phyloP scores from a whole-genome alignment of 2,329 filamentous ascomycete genomes.

The Fusarium buharicum region DNA sequence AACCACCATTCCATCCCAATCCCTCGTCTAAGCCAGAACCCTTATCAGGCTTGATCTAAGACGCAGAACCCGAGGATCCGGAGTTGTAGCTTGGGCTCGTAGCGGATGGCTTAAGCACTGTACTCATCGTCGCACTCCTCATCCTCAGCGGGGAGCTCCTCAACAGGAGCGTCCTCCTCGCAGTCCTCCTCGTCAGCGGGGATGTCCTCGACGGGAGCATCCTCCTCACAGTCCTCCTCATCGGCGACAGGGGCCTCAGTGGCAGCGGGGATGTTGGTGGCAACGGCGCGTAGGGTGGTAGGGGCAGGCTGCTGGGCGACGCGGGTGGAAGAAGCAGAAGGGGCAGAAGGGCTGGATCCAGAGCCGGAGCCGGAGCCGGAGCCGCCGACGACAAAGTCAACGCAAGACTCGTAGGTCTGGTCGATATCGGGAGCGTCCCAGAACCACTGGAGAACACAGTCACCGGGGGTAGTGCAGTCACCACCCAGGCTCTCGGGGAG shows the following conservation, averaged over 20 bases:
- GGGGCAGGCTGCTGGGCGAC: slow-evolving; percentile 12
- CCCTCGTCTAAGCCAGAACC: background rate
- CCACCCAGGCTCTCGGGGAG: slow-evolving; percentile 59
- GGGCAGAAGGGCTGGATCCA: slow-evolving; percentile 9
- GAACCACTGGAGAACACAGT: slow-evolving; percentile 69
- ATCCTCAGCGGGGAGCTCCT: slow-evolving; percentile 17
- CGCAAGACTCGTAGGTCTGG: slow-evolving; percentile 72
- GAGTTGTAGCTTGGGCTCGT: background rate
- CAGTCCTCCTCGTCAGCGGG: slow-evolving; percentile 16
- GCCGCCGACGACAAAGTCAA: slow-evolving; percentile 61
- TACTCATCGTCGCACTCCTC: slow-evolving; percentile 36
- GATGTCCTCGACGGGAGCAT: slow-evolving; percentile 3
- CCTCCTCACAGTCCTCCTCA: slow-evolving; percentile 35
- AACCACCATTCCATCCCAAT: background rate
- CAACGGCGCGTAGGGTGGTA: slow-evolving; percentile 20
- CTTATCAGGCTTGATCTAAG: background rate
- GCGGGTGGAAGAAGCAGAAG: slow-evolving; percentile 11
- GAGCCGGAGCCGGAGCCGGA: slow-evolving; percentile 12
- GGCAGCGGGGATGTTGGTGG: slow-evolving; percentile 15
- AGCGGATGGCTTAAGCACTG: slow-evolving; percentile 7
- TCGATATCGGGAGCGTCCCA: slow-evolving; percentile 66
- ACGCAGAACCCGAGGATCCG: slow-evolving; percentile 1
- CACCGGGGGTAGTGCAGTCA: slow-evolving; percentile 61
- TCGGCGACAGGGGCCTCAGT: slow-evolving; percentile 19
- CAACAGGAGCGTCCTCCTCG: slow-evolving; percentile 17